Evolutionary conservation across 2,329 filamentous ascomycete species (phyloP).

Genomic region (Lizonia empirigonia): DNA sequence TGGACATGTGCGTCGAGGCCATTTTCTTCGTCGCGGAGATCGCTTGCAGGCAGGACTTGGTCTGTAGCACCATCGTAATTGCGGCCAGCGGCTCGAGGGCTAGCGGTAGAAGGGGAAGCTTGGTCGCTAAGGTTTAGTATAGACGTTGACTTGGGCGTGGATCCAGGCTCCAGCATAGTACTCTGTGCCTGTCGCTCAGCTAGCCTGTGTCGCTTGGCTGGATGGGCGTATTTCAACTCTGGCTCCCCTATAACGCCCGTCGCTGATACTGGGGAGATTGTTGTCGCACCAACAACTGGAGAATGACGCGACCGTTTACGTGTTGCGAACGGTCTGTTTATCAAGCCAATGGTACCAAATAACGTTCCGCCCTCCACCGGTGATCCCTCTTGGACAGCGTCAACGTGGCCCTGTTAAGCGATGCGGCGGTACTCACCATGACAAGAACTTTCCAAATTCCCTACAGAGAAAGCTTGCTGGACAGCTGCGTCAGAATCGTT

Average conservation of each 20-base stretch:
- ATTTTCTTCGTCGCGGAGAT: slow-evolving; percentile 9
- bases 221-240: slow-evolving; percentile 12
- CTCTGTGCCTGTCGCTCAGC: slow-evolving; percentile 15
- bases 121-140: slow-evolving; percentile 3
- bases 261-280: slow-evolving; percentile 10
- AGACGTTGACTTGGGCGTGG: slow-evolving; percentile 11
- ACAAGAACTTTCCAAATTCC: slow-evolving; percentile 9
- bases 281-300: slow-evolving; percentile 8
- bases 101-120: neutral
- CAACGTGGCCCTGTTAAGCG: slow-evolving; percentile 7
- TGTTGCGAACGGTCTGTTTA: slow-evolving; percentile 6
- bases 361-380: slow-evolving; percentile 9
- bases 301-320: slow-evolving; percentile 17
- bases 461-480: slow-evolving; percentile 14
- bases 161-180: slow-evolving; percentile 7
- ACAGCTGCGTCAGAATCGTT: slow-evolving; percentile 1
- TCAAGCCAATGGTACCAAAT: slow-evolving; percentile 6
- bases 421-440: slow-evolving; percentile 19
- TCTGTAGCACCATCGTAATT: slow-evolving; percentile 4
- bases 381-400: slow-evolving; percentile 9
- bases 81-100: neutral
- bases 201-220: slow-evolving; percentile 16
- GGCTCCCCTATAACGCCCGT: slow-evolving; percentile 7
- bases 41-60: neutral
- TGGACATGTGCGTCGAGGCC: slow-evolving; percentile 1